Base-by-base conservation (phyloP, 2,329 filamentous ascomycete species). In the Orbilia blumenaviensis region DNA sequence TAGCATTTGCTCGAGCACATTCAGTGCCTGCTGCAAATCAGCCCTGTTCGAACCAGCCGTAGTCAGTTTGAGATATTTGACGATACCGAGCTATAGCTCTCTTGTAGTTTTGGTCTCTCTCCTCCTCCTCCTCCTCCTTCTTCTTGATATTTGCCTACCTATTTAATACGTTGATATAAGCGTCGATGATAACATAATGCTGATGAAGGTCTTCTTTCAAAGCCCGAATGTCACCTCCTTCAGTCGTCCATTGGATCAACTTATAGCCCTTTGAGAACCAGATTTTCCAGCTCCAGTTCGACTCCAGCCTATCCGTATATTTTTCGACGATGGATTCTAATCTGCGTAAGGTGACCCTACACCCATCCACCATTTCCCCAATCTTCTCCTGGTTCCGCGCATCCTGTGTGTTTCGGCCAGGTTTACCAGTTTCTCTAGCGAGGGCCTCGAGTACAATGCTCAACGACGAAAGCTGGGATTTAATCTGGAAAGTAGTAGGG, bases 221-320 rank as follows among this genome's bases (percentile, higher is more conserved):
- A 12, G 64, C 60, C 23, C 66, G 48, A 21, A 76, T 76, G 27
- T 76, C 72, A 8, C 72, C 72, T 3, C 72, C 72, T 18, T 76
- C 72, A 18, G 72, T 69, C 4, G 72, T 76, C 72, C 72, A 76
- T 29, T 69, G 41, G 10, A 76, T 76, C 12, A 76, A 25, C 18
- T 76, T 76, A 50, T 76, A 76, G 9, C 72, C 72, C 18, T 76
- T 76, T 14, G 72, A 64, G n/a, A 76, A 76, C 72, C 72, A 76
- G 60, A 76, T 69, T 34, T 76, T 76, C 72, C 72, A 76, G 23
- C 72, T 76, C 72, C 72, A 76, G 25, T 48, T 76, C 7, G 72
- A 76, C 14, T 76, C 72, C 2, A 76, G 41, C n/a, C 68, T 76
- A 14, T 76, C 72, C n/a, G 72, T 76, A 54, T 76, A 76, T 23